Evolutionary conservation across 202 grass and related monocot species (phyloP).

Genomic region (Bolboschoenoplectus hybrid): DNA sequence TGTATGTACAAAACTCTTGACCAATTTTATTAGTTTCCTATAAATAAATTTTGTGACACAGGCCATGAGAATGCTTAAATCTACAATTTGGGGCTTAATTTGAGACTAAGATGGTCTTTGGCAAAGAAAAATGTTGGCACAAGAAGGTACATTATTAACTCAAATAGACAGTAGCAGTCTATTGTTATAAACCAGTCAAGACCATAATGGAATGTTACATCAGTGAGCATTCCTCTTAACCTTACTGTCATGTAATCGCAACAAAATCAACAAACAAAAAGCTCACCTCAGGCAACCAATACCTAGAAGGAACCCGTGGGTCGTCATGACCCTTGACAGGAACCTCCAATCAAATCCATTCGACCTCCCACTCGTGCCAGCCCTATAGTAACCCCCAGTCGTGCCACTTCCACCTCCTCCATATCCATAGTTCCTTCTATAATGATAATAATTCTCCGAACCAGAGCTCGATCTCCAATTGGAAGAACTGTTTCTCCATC

Average conservation of each 20-base stretch:
- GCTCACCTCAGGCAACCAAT: slow-evolving; percentile 28
- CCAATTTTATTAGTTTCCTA: background rate
- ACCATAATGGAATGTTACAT: background rate
- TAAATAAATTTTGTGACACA: background rate
- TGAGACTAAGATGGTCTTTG: background rate
- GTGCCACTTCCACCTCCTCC: background rate
- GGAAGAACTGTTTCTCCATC: slow-evolving; percentile 16
- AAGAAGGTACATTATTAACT: background rate
- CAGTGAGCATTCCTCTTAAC: slow-evolving; percentile 10
- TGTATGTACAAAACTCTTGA: background rate
- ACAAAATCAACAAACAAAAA: slow-evolving; percentile 1
- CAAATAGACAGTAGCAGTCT: background rate
- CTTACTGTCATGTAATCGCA: background rate
- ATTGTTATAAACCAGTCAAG: background rate
- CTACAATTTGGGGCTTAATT: background rate
- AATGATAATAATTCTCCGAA: slow-evolving; percentile 25
- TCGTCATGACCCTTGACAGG: slow-evolving; percentile 15
- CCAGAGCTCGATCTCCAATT: background rate
- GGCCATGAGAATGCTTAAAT: background rate
- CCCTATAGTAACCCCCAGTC: background rate
- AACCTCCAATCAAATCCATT: slow-evolving; percentile 7
- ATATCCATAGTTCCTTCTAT: background rate
- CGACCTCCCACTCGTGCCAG: background rate
- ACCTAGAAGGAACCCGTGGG: slow-evolving; percentile 10
- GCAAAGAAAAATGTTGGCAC: background rate